Evolutionary conservation across 768 basidiomycete species (phyloP).

Genomic region (Amanita phalloides): DNA sequence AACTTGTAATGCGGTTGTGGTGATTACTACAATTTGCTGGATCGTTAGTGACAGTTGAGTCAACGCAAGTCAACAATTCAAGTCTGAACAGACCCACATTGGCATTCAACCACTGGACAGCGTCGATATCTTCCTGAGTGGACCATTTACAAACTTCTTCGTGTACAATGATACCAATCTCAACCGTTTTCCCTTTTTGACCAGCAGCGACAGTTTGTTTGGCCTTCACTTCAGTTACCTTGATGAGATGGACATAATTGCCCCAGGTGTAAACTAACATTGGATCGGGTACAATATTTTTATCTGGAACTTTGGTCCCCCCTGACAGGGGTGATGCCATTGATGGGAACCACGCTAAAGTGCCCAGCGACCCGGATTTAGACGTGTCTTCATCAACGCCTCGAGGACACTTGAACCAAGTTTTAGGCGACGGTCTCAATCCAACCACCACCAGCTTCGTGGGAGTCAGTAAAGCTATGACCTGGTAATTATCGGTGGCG

Average conservation of each 20-base stretch:
- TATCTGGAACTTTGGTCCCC: constrained; percentile 12
- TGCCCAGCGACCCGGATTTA: constrained; percentile 44
- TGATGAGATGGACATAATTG: constrained; percentile 48
- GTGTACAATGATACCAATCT: constrained; percentile 56
- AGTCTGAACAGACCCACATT: constrained; percentile 51
- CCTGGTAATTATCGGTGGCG: constrained; percentile 66
- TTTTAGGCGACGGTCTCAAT: constrained; percentile 82
- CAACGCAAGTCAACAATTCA: not conserved
- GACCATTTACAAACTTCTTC: constrained; percentile 50
- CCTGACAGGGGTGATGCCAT: constrained; percentile 21
- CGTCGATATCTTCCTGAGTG: constrained; percentile 51
- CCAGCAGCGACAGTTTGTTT: constrained; percentile 38
- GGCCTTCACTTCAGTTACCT: constrained; percentile 48
- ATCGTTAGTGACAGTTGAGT: constrained; percentile 5
- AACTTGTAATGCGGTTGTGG: constrained; percentile 47
- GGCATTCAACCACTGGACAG: constrained; percentile 80
- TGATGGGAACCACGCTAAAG: constrained; percentile 79
- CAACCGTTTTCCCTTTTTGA: constrained; percentile 53
- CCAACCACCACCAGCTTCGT: constrained; percentile 90
- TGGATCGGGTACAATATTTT: constrained; percentile 33
- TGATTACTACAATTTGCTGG: constrained; percentile 65
- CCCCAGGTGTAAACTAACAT: constrained; percentile 85
- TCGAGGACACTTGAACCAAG: constrained; percentile 76
- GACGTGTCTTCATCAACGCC: constrained; percentile 35
- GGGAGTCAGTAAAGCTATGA: constrained; percentile 82